phyloP scores from a whole-genome alignment of 2,329 filamentous ascomycete species.

The Trichophyton simii region DNA sequence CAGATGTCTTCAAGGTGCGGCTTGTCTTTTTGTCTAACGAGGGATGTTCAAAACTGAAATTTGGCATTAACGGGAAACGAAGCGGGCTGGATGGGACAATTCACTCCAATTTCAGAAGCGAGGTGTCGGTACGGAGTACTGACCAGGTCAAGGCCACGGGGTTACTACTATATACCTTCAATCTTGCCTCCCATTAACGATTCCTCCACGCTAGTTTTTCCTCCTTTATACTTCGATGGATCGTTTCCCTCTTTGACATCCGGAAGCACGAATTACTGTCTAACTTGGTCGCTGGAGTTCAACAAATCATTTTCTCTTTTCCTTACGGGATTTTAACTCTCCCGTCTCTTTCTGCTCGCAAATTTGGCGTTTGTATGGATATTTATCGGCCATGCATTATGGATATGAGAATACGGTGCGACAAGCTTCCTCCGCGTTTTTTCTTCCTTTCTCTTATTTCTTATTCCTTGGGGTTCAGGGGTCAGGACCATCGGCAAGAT shows the following conservation, averaged over 20 bases:
- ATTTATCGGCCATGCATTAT: neutral
- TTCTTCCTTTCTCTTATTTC: neutral
- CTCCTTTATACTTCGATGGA: neutral
- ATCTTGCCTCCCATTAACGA: neutral
- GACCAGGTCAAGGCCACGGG: neutral
- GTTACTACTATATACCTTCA: neutral
- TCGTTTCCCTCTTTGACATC: neutral
- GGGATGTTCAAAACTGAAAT: too few relatives aligned
- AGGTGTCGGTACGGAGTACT: neutral
- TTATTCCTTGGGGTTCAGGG: neutral
- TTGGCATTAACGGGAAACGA: neutral
- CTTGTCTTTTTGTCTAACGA: neutral
- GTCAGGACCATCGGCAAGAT: neutral
- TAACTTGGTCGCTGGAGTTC: neutral
- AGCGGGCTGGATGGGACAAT: neutral
- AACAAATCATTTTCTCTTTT: neutral
- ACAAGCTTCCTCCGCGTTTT: neutral
- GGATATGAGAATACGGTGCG: neutral
- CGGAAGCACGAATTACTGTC: neutral
- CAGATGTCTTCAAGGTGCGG: neutral
- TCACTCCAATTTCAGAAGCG: neutral
- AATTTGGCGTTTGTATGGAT: neutral
- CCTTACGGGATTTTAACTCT: constrained; percentile 1
- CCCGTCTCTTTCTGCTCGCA: neutral
- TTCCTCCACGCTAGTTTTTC: neutral